These are phyloP conservation scores for Tylopilus subfusipes DNA, from an alignment of 768 basidiomycete species.

Conservation along the genomic window DNA sequence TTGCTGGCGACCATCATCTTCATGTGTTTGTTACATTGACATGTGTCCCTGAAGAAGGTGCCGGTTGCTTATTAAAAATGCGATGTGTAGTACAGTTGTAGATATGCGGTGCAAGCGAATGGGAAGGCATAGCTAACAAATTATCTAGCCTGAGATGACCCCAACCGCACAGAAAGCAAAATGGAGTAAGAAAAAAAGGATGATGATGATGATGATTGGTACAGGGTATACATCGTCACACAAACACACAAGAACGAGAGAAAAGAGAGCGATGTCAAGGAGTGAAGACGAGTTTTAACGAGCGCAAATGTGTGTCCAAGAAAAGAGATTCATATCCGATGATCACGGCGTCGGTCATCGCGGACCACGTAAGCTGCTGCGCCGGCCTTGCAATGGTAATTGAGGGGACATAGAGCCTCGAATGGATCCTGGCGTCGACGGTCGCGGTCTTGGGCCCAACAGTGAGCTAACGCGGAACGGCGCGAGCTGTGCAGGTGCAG, in stretches of 20 bases:
- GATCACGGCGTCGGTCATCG: slow-evolving; percentile 4
- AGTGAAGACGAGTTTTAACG: background rate
- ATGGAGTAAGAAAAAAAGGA: background rate
- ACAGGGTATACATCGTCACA: slow-evolving; percentile 17
- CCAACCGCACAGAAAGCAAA: background rate
- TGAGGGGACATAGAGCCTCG: slow-evolving; percentile 22
- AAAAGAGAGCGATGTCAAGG: slow-evolving; percentile 7
- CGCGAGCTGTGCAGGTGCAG: background rate
- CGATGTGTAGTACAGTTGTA: slow-evolving; percentile 12
- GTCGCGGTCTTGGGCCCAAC: slow-evolving; percentile 30
- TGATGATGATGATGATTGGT: background rate
- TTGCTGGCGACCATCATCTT: slow-evolving; percentile 17
- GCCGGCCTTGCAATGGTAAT: slow-evolving; percentile 32
- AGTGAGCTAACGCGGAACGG: slow-evolving; percentile 21
- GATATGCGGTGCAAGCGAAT: slow-evolving; percentile 4
- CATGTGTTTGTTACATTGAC: background rate
- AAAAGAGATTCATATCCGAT: slow-evolving; percentile 2
- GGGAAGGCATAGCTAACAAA: slow-evolving; percentile 1
- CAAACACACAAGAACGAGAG: slow-evolving; percentile 3
- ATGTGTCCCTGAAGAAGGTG: background rate
- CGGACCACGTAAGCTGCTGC: slow-evolving; percentile 15
- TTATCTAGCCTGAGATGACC: background rate
- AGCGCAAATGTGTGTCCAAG: slow-evolving; percentile 17
- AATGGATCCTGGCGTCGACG: slow-evolving; percentile 18
- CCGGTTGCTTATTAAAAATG: slow-evolving; percentile 8